These are phyloP conservation scores for Aspergillus alliaceus DNA, from an alignment of 2,329 filamentous ascomycete species.

Conservation along the genomic window DNA sequence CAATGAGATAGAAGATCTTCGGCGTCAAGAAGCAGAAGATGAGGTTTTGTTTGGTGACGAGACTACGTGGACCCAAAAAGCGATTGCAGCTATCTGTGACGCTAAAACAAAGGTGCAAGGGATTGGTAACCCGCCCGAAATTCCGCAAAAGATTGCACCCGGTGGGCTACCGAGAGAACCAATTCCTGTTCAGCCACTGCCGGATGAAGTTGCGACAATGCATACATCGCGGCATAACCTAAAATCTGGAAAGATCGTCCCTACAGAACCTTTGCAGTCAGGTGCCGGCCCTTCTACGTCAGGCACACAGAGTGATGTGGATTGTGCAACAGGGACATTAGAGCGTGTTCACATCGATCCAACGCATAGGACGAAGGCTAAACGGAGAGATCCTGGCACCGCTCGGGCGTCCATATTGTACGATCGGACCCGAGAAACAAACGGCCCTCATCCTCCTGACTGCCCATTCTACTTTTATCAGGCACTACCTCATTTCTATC, in stretches of 20 bases:
- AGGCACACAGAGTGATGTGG: constrained; percentile 16
- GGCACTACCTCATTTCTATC: constrained; percentile 80
- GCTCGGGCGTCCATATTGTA: constrained; percentile 3
- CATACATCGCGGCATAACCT: constrained; percentile 51
- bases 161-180: constrained; percentile 49
- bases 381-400: constrained; percentile 20
- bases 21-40: constrained; percentile 79
- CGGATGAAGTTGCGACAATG: constrained; percentile 52
- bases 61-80: constrained; percentile 87
- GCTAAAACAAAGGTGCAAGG: constrained; percentile 73
- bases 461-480: constrained; percentile 81
- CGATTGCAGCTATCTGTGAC: constrained; percentile 70
- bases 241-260: constrained; percentile 44
- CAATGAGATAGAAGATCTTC: constrained; percentile 71
- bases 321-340: constrained; percentile 27
- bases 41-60: constrained; percentile 90
- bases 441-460: constrained; percentile 50
- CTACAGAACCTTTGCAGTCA: constrained; percentile 18
- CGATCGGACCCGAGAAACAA: constrained; percentile 29
- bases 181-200: constrained; percentile 50
- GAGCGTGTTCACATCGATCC: constrained; percentile 20
- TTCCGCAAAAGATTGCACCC: constrained; percentile 52
- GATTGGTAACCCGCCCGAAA: constrained; percentile 64
- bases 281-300: constrained; percentile 1
- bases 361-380: constrained; percentile 21